phyloP scores from a whole-genome alignment of 164 flowering plant genomes.

The Warburgia ugandensis region DNA sequence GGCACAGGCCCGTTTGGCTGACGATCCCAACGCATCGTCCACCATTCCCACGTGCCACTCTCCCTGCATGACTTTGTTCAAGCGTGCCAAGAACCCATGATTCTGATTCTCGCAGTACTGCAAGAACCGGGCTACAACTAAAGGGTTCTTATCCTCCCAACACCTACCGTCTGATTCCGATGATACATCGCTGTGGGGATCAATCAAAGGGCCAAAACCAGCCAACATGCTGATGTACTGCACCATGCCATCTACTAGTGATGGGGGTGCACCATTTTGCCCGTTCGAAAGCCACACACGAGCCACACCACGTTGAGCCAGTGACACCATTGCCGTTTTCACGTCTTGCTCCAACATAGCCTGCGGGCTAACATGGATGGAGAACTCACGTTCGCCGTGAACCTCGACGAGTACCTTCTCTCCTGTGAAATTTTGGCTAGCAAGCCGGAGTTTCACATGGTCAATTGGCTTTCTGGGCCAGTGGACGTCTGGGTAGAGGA shows the following conservation, averaged over 20 bases:
- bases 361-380: slow-evolving; percentile 19
- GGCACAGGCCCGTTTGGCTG: slow-evolving; percentile 7
- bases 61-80: slow-evolving; percentile 31
- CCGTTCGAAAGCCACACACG: slow-evolving; percentile 42
- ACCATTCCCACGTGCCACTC: slow-evolving; percentile 32
- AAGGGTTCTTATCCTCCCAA: slow-evolving; percentile 22
- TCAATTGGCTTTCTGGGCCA: slow-evolving; percentile 21
- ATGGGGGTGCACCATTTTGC: slow-evolving; percentile 19
- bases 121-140: slow-evolving; percentile 29
- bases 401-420: too few species aligned
- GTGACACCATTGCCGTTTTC: slow-evolving; percentile 15
- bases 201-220: slow-evolving; percentile 11
- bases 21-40: slow-evolving; percentile 22
- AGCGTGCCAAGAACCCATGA: slow-evolving; percentile 37
- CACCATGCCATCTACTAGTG: slow-evolving; percentile 37
- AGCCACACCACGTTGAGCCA: slow-evolving; percentile 36
- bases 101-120: slow-evolving; percentile 21
- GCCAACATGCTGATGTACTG: slow-evolving; percentile 28
- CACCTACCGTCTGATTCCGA: slow-evolving; percentile 8
- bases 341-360: slow-evolving; percentile 20
- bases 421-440: slow-evolving; percentile 10
- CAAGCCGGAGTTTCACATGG: slow-evolving; percentile 26
- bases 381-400: slow-evolving; percentile 9
- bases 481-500: slow-evolving; percentile 24
- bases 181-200: neutral